Conservation (phyloP, 495 filamentous ascomycete genomes). For the Tuber borchii region DNA sequence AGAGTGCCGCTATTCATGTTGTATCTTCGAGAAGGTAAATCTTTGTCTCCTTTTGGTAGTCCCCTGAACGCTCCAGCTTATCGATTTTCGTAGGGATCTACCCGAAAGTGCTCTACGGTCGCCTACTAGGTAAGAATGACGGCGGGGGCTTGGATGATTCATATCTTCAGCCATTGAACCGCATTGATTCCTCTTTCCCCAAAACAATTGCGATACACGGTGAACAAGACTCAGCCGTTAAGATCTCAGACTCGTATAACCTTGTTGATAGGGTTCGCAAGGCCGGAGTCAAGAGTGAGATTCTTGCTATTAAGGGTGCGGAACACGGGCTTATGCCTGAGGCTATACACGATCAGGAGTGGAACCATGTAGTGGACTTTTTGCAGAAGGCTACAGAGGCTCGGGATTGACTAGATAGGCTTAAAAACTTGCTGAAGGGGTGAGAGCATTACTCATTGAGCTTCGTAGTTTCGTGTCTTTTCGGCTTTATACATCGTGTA, state of each 20-base stretch:
- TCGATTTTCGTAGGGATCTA: background rate
- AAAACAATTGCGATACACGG: background rate
- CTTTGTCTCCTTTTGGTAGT: background rate
- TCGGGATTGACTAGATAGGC: background rate
- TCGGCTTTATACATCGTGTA: background rate
- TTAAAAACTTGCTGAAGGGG: background rate
- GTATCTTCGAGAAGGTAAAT: background rate
- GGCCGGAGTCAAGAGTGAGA: background rate
- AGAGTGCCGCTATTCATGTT: background rate
- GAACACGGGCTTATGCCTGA: conserved; percentile 4
- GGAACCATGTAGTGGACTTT: background rate
- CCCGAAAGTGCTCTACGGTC: background rate
- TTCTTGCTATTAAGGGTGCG: background rate
- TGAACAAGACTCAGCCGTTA: background rate
- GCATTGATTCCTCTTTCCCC: background rate
- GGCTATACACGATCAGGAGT: background rate
- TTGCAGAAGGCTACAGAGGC: background rate
- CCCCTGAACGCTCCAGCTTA: background rate
- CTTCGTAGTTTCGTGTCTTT: background rate
- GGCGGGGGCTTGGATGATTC: background rate
- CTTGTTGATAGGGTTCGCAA: background rate
- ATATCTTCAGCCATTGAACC: background rate
- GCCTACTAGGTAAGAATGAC: background rate
- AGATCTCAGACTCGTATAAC: background rate
- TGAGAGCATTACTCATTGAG: background rate